phyloP scores from a whole-genome alignment of 495 filamentous ascomycete species.

The Glarea lozoyensis region DNA sequence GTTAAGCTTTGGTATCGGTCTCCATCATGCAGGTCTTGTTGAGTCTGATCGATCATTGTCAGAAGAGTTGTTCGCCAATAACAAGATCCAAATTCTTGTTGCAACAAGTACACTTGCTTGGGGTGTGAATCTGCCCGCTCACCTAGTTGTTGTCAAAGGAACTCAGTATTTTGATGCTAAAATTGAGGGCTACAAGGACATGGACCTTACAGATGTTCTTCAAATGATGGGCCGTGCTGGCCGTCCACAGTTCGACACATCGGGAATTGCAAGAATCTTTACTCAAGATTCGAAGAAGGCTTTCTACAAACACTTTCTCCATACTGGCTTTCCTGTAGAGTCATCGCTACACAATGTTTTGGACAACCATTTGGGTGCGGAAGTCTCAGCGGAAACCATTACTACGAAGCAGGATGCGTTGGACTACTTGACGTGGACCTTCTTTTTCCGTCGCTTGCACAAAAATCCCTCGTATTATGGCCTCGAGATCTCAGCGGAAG shows the following conservation, averaged over 20 bases:
- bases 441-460: conserved; percentile 94
- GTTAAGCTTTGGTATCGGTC: conserved; percentile 88
- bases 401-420: conserved; percentile 91
- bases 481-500: conserved; percentile 85
- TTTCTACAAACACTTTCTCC: conserved; percentile 99
- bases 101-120: conserved; percentile 97
- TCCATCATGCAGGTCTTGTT: conserved; percentile 95
- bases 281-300: conserved; percentile 97
- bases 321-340: conserved; percentile 97
- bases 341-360: conserved; percentile 92
- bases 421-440: conserved; percentile 98
- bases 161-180: conserved; percentile 99
- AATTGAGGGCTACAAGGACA: conserved; percentile 94
- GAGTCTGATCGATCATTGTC: conserved; percentile 86
- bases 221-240: conserved; percentile 98
- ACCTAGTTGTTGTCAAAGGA: conserved; percentile 95
- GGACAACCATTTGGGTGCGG: conserved; percentile 93
- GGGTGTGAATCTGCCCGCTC: conserved; percentile 96
- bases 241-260: conserved; percentile 91
- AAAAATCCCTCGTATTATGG: conserved; percentile 99
- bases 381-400: conserved; percentile 89
- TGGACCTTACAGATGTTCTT: conserved; percentile 97
- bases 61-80: conserved; percentile 92
- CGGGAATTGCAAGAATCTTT: conserved; percentile 92
- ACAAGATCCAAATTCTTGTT: conserved; percentile 94